phyloP scores from a whole-genome alignment of 108 stramenopile species.

The Craspedostauros australis region DNA sequence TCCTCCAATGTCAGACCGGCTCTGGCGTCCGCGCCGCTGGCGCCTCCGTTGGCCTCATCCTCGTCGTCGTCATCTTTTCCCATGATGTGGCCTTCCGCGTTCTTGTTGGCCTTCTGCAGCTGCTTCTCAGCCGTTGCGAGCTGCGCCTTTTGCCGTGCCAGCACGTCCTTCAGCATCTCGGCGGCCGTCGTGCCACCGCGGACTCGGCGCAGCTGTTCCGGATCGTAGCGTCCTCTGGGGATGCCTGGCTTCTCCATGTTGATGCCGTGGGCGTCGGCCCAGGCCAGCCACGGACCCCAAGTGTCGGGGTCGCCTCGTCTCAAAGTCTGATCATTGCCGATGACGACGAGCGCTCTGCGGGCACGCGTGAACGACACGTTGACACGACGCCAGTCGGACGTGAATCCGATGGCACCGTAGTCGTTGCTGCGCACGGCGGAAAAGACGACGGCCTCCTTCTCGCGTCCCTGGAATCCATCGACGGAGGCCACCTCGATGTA shows the following conservation, averaged over 20 bases:
- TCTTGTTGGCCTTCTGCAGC: constrained; percentile 74
- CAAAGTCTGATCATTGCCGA: constrained; percentile 89
- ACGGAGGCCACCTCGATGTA: constrained; percentile 94
- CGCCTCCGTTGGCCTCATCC: constrained; percentile 31
- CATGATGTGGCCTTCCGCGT: constrained; percentile 82
- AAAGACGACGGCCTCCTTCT: constrained; percentile 98
- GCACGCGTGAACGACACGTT: constrained; percentile 99
- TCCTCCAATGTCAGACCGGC: constrained; percentile 50
- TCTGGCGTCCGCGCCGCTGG: constrained; percentile 26
- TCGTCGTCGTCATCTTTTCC: constrained; percentile 56
- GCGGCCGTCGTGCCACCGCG: constrained; percentile 90
- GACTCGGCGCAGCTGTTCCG: constrained; percentile 88
- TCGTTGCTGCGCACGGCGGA: constrained; percentile 94
- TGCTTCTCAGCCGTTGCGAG: constrained; percentile 71
- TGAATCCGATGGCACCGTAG: constrained; percentile 93
- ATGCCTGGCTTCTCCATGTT: constrained; percentile 88
- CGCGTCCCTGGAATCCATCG: constrained; percentile 99
- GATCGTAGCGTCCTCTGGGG: constrained; percentile 83
- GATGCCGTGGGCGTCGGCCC: constrained; percentile 87
- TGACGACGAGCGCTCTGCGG: constrained; percentile 84
- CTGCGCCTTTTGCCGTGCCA: constrained; percentile 85
- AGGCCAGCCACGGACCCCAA: constrained; percentile 83
- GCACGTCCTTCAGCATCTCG: constrained; percentile 88
- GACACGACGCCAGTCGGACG: constrained; percentile 94
- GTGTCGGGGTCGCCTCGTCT: constrained; percentile 85